Base-by-base conservation (phyloP, 1,139 yeast genomes). In the Lodderomyces jiufengensis region DNA sequence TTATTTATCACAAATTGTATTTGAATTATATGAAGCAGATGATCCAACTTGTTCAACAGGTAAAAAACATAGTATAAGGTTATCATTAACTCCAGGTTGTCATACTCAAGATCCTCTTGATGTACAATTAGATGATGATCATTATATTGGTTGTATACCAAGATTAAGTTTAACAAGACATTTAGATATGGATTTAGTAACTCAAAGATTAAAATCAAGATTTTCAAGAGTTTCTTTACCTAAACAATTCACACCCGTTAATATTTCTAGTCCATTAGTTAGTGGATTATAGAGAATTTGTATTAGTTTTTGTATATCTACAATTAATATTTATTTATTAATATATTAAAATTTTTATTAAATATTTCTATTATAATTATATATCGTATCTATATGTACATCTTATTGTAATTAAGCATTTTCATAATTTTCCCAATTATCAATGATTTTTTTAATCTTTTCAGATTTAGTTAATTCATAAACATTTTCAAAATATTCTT, bases 91-190 rank as follows among this genome's bases (percentile, higher is more conserved):
- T 2, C 97, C 98, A 1, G 99, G 99, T 24, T 94, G 98, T 60
- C 97, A 94, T 59, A 88, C 97, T 0, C 95, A 88, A 52, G 95
- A 92, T 59, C 98, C 98, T 12, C 70, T 94, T 45, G 98, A 94
- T 62, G 95, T 94, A 31, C 96, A 92, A 60, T 70, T 94, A 32
- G 98, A 94, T 60, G 94, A 88, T 34, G 92, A 88, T 57, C 99
- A 94, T 60, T 92, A 94, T 61, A 92, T 94, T 47, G 92, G 96
- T 12, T 92, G 97, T 54, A 94, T 92, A 48, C 95, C 97, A 27
- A 78, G 92, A 50, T 78, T 88, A 39, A 82, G 87, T 36, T 71
- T 94, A 51, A 94, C 98, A 0, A 78, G 95, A 53, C 97, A 94
- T 59, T 70, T 94, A 57, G 98, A 94, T 57, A 79, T 87, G 73